Conservation (phyloP, 129 eudicot genomes). For the Tagetes patula region DNA sequence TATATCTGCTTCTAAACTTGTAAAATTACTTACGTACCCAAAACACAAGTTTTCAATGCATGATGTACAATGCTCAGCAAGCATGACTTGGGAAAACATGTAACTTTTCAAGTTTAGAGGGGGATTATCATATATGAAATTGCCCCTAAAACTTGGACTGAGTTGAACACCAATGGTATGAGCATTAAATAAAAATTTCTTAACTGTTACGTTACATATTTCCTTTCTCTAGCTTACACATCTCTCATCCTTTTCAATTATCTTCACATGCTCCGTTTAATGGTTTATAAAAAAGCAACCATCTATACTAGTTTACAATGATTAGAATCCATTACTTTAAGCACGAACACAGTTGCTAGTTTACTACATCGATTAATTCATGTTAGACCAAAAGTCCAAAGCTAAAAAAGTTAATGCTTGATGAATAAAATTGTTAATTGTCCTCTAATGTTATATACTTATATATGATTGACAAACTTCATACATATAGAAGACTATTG, state of each 20-base stretch:
- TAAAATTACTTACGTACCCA: no score
- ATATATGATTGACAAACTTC: background rate
- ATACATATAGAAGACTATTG: background rate
- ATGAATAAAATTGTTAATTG: background rate
- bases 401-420: background rate
- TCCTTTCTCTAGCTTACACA: constrained; percentile 9
- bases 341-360: background rate
- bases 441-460: background rate
- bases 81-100: no score
- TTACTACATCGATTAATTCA: background rate
- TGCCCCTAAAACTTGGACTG: background rate
- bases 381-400: constrained; percentile 2
- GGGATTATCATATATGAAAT: no score
- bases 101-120: no score
- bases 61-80: no score
- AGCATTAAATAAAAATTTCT: background rate
- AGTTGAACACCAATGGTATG: constrained; percentile 18
- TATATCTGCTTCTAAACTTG: no score
- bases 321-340: background rate
- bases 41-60: no score
- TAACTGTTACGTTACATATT: background rate
- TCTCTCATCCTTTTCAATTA: constrained; percentile 19
- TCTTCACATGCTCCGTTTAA: constrained; percentile 1
- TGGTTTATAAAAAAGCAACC: background rate
- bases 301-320: background rate